Evolutionary conservation across 208 protist species (phyloP).

Genomic region (Porcisia deanei): DNA sequence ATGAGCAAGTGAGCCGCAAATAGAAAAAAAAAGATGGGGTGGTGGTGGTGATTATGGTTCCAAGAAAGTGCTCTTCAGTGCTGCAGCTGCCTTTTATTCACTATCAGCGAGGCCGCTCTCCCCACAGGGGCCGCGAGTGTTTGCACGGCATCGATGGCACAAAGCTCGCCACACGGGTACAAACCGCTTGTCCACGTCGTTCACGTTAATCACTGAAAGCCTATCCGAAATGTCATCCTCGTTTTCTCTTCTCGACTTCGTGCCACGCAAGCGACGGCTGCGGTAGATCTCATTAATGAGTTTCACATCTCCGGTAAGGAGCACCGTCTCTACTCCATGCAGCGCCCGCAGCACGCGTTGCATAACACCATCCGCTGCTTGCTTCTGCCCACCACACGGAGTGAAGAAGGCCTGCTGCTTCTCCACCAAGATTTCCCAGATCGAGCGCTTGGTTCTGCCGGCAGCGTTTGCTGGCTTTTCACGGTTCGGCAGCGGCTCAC

Average conservation of each 20-base stretch:
- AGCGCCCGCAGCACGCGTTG: conserved; percentile 52
- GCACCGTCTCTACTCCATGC: conserved; percentile 40
- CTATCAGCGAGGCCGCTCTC: conserved; percentile 9
- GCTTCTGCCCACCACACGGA: conserved; percentile 68
- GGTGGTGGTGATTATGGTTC: not conserved
- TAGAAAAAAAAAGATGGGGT: not conserved
- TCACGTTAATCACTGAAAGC: conserved; percentile 62
- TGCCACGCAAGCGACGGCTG: conserved; percentile 36
- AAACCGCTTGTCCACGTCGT: conserved; percentile 64
- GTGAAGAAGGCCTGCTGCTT: conserved; percentile 45
- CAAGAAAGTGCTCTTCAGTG: not conserved
- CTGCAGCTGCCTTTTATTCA: not conserved
- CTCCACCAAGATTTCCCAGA: conserved; percentile 24
- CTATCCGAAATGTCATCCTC: conserved; percentile 32
- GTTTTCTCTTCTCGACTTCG: conserved; percentile 53
- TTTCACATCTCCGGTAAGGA: conserved; percentile 57
- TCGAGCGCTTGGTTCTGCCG: conserved; percentile 8
- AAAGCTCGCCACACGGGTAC: conserved; percentile 74
- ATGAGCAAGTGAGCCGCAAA: not conserved
- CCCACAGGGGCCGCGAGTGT: not conserved
- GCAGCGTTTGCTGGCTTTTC: not conserved
- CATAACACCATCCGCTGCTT: conserved; percentile 81
- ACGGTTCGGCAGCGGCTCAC: conserved; percentile 20
- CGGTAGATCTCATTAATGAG: conserved; percentile 43
- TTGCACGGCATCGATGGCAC: conserved; percentile 24